A percentile compares a stretch with the other conserved stretches of the same genome.
phyloP scores from a whole-genome alignment of 2,329 filamentous ascomycete species.

The Scorias spongiosa region DNA sequence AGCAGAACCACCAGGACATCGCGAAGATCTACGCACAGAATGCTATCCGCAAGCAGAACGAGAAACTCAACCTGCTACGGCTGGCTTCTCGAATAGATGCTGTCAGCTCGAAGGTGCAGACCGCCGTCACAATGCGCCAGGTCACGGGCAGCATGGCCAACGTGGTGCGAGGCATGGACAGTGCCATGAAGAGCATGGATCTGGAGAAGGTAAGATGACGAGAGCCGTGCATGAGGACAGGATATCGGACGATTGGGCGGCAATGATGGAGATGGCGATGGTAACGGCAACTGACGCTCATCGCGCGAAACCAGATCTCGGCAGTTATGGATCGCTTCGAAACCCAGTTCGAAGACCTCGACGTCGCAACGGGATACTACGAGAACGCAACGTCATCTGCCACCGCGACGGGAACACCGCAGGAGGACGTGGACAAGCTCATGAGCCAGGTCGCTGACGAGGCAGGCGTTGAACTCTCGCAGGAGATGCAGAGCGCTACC shows the following conservation, averaged over 20 bases:
- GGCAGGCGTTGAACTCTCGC: constrained; percentile 65
- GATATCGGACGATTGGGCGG: neutral
- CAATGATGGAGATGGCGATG: neutral
- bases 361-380: constrained; percentile 51
- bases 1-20: constrained; percentile 44
- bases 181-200: constrained; percentile 49
- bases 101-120: constrained; percentile 44
- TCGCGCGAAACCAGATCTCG: constrained; percentile 34
- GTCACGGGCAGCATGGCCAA: constrained; percentile 48
- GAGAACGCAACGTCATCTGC: constrained; percentile 71
- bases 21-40: constrained; percentile 50
- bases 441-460: constrained; percentile 79
- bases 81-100: constrained; percentile 45
- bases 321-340: constrained; percentile 53
- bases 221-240: neutral
- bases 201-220: constrained; percentile 37
- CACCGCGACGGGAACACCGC: constrained; percentile 56
- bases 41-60: constrained; percentile 48
- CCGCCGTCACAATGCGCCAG: constrained; percentile 46
- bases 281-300: neutral
- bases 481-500: constrained; percentile 51
- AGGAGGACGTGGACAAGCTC: constrained; percentile 76
- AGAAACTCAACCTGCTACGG: constrained; percentile 43
- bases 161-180: constrained; percentile 46
- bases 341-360: constrained; percentile 37